Conservation (phyloP, 1,284 basidiomycete species). For the Rhodotorula mucilaginosa region DNA sequence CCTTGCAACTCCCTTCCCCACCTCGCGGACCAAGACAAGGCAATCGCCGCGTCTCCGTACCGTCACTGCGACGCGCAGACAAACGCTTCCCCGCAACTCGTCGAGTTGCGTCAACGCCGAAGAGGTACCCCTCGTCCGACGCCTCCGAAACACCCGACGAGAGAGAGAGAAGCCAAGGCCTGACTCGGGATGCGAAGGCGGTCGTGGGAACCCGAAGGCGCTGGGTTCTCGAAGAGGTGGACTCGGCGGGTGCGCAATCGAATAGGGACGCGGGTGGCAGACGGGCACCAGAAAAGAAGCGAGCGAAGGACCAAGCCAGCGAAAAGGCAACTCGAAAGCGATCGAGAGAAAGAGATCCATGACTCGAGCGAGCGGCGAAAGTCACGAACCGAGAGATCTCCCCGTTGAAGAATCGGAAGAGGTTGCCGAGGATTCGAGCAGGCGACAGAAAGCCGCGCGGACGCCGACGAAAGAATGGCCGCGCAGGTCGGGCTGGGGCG, state of each 20-base stretch:
- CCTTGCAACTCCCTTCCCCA: no score
- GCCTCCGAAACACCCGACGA: neutral
- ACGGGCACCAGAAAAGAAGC: neutral
- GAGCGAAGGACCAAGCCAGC: neutral
- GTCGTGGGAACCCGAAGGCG: slow-evolving; percentile 12
- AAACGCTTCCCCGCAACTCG: neutral
- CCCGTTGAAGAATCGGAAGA: no score
- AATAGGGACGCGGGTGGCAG: neutral
- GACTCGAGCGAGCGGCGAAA: no score
- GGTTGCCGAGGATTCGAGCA: no score
- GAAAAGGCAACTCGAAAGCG: neutral
- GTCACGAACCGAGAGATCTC: no score
- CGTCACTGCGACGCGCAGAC: neutral
- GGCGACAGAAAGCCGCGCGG: no score
- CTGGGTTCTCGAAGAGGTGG: slow-evolving; percentile 15
- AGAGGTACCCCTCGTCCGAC: neutral
- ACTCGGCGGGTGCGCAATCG: neutral
- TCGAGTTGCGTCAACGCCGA: neutral
- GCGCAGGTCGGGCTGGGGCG: no score
- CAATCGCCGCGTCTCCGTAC: slow-evolving; percentile 11
- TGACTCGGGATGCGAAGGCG: neutral
- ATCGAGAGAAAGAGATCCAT: neutral
- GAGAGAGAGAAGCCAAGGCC: neutral
- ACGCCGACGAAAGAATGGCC: no score
- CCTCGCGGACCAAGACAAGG: neutral